phyloP scores from a whole-genome alignment of 192 early-diverging fungal species.

The Backusella luteola region DNA sequence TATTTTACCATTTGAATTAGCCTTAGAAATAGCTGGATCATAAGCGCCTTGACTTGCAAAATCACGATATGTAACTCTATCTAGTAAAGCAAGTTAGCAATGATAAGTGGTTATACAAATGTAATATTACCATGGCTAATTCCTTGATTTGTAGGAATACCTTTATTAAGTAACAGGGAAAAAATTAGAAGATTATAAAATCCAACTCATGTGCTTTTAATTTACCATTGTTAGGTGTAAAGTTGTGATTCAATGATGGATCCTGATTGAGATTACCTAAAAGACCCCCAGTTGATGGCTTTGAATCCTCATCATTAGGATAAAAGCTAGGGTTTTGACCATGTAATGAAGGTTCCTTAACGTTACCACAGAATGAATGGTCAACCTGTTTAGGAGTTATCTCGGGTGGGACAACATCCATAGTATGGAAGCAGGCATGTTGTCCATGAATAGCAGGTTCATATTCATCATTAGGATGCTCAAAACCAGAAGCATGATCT shows the following conservation, averaged over 20 bases:
- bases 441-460: slow-evolving; percentile 2
- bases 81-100: not conserved
- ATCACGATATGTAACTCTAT: not conserved
- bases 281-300: not conserved
- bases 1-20: not conserved
- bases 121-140: not conserved
- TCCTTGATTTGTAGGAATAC: not conserved
- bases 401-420: not conserved
- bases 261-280: not conserved
- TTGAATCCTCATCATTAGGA: not conserved
- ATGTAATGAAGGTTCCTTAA: not conserved
- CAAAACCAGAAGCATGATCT: not conserved
- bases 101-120: not conserved
- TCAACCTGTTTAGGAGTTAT: not conserved
- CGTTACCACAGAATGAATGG: not conserved
- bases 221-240: not conserved
- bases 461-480: not conserved
- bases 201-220: not conserved
- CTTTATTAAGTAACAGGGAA: not conserved
- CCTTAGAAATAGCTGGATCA: not conserved
- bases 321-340: slow-evolving; percentile 17
- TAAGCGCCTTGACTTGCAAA: not conserved
- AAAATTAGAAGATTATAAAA: not conserved
- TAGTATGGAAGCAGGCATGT: not conserved
- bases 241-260: not conserved